phyloP scores from a whole-genome alignment of 2,329 filamentous ascomycete genomes.

The Hymenoscyphus linearis region DNA sequence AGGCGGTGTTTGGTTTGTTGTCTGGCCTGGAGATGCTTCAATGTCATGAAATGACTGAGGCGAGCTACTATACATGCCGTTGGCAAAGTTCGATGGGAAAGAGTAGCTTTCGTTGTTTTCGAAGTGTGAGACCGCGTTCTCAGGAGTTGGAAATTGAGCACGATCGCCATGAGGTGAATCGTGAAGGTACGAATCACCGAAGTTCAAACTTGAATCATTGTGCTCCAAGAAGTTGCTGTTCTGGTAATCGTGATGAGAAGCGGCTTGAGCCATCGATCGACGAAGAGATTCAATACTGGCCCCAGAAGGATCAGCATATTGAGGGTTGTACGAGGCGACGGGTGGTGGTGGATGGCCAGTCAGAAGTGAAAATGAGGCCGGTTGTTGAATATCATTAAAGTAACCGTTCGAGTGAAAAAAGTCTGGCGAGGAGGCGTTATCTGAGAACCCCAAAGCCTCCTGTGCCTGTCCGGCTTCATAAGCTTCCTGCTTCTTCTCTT shows the following conservation, averaged over 20 bases:
- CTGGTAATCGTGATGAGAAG: conserved; percentile 19
- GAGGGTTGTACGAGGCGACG: conserved; percentile 25
- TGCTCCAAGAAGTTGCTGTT: conserved; percentile 12
- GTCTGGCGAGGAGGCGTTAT: conserved; percentile 26
- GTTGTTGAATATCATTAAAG: conserved; percentile 14
- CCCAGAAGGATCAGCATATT: conserved; percentile 25
- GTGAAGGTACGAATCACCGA: conserved; percentile 16
- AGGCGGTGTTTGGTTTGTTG: conserved; percentile 19
- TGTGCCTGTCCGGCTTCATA: conserved; percentile 40
- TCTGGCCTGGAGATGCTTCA: conserved; percentile 14
- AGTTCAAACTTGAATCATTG: conserved; percentile 13
- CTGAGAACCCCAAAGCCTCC: conserved; percentile 25
- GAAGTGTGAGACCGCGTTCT: conserved; percentile 5
- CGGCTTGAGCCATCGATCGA: conserved; percentile 24
- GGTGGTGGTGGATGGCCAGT: conserved; percentile 24
- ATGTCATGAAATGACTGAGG: conserved; percentile 17
- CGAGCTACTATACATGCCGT: conserved; percentile 14
- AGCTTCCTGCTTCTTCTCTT: conserved; percentile 52
- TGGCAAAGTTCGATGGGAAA: conserved; percentile 17
- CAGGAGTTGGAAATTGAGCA: conserved; percentile 24
- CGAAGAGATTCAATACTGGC: conserved; percentile 28
- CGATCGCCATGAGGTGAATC: conserved; percentile 17
- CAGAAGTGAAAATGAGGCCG: conserved; percentile 16
- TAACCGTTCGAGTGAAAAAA: conserved; percentile 19
- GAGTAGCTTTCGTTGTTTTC: conserved; percentile 16